Evolutionary conservation across 495 filamentous ascomycete genomes (phyloP).

Genomic region (Diplogelasinospora grovesii): DNA sequence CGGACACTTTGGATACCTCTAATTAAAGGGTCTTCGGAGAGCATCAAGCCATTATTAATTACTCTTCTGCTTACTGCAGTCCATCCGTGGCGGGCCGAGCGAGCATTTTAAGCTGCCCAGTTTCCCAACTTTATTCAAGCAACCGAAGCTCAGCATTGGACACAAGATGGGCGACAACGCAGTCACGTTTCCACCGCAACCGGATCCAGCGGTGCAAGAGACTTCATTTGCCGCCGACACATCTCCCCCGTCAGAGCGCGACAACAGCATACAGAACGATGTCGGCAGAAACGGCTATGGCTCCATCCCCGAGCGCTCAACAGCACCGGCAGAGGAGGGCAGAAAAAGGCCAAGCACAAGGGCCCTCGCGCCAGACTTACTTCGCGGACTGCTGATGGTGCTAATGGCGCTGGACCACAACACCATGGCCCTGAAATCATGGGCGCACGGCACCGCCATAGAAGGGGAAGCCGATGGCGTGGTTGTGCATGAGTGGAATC

Average conservation of each 20-base stretch:
- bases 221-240: conserved; percentile 13
- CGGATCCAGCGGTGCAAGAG: conserved; percentile 13
- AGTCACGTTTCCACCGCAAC: conserved; percentile 18
- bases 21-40: no score
- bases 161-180: no score
- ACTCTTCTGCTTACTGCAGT: no score
- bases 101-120: no score
- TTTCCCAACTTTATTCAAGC: no score
- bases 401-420: conserved; percentile 31
- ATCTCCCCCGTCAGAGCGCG: background rate
- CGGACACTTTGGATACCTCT: no score
- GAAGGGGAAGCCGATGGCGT: conserved; percentile 19
- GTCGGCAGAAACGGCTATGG: conserved; percentile 3
- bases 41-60: no score
- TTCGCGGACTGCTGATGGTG: conserved; percentile 26
- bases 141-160: no score
- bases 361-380: conserved; percentile 27
- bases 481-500: conserved; percentile 23
- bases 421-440: conserved; percentile 19
- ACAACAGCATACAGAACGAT: background rate
- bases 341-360: conserved; percentile 7
- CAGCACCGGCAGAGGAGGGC: background rate
- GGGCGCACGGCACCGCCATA: conserved; percentile 24
- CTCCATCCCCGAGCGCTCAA: no score
- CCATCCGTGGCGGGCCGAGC: no score